Conservation (phyloP, 2,329 filamentous ascomycete genomes). For the Fusarium tanahbumbuense region DNA sequence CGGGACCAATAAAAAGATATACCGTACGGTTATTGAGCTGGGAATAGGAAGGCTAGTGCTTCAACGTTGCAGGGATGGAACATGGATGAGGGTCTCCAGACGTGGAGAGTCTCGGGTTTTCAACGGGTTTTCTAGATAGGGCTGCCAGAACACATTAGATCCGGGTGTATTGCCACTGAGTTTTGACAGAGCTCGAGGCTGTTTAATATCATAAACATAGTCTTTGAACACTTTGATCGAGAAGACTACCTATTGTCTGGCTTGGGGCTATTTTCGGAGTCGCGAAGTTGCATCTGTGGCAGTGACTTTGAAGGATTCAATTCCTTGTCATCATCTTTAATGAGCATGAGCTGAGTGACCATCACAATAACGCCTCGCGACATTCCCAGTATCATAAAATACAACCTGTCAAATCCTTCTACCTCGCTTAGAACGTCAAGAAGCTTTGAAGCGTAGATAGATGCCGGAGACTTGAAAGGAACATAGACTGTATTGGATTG, state of each 20-base stretch:
- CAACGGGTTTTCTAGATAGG: background rate
- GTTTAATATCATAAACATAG: background rate
- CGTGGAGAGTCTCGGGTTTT: background rate
- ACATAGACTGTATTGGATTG: no score
- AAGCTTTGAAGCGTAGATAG: background rate
- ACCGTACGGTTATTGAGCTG: background rate
- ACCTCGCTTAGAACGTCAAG: background rate
- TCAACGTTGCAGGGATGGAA: background rate
- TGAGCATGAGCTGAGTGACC: background rate
- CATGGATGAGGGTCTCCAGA: background rate
- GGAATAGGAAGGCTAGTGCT: background rate
- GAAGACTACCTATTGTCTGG: no score
- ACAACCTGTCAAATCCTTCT: background rate
- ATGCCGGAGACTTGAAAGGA: background rate
- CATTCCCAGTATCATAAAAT: background rate
- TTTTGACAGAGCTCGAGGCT: background rate
- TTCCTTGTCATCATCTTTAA: background rate
- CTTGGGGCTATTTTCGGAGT: no score
- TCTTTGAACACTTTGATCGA: no score
- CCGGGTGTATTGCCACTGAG: background rate
- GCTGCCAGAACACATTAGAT: background rate
- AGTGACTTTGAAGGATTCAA: constrained; percentile 1
- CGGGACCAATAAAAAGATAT: background rate
- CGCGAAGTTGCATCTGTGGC: background rate
- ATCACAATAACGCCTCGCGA: background rate